A percentile compares a stretch with the other conserved stretches of the same genome.
Conservation (phyloP, 441 rosid genomes). For the Syzygium malaccense region DNA sequence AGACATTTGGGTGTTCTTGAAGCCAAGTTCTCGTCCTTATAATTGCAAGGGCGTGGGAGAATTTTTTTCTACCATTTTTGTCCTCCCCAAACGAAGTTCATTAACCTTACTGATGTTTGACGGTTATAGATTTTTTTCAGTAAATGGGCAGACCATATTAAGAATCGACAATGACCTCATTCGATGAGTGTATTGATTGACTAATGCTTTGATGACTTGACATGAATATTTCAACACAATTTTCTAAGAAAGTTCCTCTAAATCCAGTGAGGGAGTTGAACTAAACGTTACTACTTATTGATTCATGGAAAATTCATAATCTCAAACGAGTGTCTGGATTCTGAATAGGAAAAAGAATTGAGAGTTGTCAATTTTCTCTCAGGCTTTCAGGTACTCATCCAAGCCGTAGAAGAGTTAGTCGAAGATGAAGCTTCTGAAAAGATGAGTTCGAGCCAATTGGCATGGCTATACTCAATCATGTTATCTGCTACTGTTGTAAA, state of each 20-base stretch:
- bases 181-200: background rate
- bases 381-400: conserved; percentile 74
- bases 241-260: background rate
- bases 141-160: background rate
- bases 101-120: background rate
- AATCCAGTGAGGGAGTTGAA: background rate
- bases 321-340: background rate
- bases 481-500: conserved; percentile 59
- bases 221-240: background rate
- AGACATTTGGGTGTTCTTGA: background rate
- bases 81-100: background rate
- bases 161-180: background rate
- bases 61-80: background rate
- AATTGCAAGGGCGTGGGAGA: background rate
- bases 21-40: background rate
- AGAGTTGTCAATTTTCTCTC: background rate
- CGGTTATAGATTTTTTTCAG: background rate
- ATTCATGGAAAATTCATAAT: background rate
- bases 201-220: background rate
- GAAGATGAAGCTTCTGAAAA: conserved; percentile 31
- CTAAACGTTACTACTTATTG: background rate
- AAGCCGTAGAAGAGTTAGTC: conserved; percentile 56
- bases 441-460: conserved; percentile 36
- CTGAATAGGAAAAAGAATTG: background rate
- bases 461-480: conserved; percentile 74